Percentiles rank a stretch among this genome's conserved stretches.
phyloP scores from a whole-genome alignment of 176 grass and related monocot species.

The Zizania latifolia region DNA sequence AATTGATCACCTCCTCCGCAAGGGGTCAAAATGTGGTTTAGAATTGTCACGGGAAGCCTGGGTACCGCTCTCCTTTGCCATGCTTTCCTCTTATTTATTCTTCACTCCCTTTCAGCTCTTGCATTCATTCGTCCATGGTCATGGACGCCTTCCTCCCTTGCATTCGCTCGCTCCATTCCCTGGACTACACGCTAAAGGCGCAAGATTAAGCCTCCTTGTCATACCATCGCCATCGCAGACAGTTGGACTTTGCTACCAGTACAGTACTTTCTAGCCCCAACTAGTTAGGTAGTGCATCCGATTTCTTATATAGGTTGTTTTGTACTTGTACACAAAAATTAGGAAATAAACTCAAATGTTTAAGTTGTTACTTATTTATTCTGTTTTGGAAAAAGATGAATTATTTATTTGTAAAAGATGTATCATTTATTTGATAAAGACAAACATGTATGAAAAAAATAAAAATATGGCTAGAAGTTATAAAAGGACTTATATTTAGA shows the following conservation, averaged over 20 bases:
- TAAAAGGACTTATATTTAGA: no score
- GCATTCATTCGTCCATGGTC: conserved; percentile 34
- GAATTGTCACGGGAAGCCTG: conserved; percentile 54
- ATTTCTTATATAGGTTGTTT: no score
- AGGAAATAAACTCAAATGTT: no score
- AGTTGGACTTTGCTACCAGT: conserved; percentile 23
- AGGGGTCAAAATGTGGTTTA: conserved; percentile 37
- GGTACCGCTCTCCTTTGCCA: conserved; percentile 16
- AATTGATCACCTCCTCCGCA: background rate
- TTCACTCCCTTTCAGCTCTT: conserved; percentile 28
- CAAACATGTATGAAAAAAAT: no score
- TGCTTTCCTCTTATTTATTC: conserved; percentile 37
- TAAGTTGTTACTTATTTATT: no score
- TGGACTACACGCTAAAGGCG: conserved; percentile 42
- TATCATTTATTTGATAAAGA: no score
- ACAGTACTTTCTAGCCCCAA: background rate
- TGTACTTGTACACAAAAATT: no score
- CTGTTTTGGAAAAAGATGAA: no score
- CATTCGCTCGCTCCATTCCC: conserved; percentile 36
- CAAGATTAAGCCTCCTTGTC: background rate
- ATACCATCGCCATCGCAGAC: conserved; percentile 32
- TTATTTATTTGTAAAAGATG: no score
- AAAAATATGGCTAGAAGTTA: no score
- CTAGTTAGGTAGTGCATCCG: background rate
- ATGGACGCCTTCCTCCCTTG: no score